A percentile compares a stretch with the other conserved stretches of the same genome.
phyloP scores from a whole-genome alignment of 2,329 filamentous ascomycete genomes.

The Chrysoporthe puriensis region DNA sequence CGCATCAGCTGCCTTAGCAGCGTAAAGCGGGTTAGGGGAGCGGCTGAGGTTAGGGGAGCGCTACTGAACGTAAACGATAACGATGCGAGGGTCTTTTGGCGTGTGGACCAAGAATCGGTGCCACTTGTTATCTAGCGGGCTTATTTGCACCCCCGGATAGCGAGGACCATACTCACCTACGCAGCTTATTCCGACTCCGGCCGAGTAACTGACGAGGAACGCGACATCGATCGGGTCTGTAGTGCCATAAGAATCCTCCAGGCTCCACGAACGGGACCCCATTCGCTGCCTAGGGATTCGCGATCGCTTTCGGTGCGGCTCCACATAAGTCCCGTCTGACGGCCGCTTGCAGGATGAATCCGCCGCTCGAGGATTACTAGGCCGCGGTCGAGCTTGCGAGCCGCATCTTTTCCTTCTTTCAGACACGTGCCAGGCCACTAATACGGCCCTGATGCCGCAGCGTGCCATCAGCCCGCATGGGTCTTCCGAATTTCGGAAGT shows the following conservation, averaged over 20 bases:
- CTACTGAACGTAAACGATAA: background rate
- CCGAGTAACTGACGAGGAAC: background rate
- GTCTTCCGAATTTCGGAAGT: too few relatives aligned
- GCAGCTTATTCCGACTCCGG: background rate
- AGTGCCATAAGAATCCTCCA: background rate
- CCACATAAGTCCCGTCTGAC: background rate
- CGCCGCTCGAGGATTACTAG: background rate
- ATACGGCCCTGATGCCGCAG: too few relatives aligned
- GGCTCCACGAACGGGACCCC: background rate
- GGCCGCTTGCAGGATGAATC: background rate
- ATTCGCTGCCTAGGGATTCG: background rate
- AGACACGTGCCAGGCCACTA: too few relatives aligned
- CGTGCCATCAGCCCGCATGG: too few relatives aligned
- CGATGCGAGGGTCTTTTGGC: background rate
- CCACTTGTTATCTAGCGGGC: background rate
- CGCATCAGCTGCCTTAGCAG: background rate
- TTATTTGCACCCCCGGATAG: background rate
- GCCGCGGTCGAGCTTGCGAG: background rate
- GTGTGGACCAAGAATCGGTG: background rate
- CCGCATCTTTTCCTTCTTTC: too few relatives aligned
- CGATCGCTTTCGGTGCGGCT: constrained; percentile 4
- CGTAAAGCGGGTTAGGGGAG: background rate
- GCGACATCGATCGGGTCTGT: background rate
- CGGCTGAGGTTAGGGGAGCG: background rate
- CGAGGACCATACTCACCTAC: background rate